These are phyloP conservation scores for Phyllosticta capitalensis DNA, from an alignment of 2,329 filamentous ascomycete species.

Conservation along the genomic window DNA sequence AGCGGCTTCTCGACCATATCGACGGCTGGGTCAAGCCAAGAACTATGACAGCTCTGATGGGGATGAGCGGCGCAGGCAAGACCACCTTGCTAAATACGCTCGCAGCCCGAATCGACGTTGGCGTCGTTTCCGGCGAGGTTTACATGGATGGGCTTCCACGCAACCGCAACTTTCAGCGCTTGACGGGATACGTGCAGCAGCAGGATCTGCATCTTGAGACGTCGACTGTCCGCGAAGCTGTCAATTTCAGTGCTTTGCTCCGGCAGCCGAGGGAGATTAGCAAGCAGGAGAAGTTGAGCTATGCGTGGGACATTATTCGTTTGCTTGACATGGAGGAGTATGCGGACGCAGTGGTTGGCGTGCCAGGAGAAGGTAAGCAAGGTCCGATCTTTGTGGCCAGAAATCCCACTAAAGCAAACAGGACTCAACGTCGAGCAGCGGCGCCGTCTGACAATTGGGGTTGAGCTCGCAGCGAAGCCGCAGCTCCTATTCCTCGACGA, in stretches of 20 bases:
- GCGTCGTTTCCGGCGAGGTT: conserved; percentile 81
- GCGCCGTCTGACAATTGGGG: conserved; percentile 80
- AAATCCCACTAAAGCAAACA: background rate
- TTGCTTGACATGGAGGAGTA: conserved; percentile 85
- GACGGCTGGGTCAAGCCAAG: conserved; percentile 93
- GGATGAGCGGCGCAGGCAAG: conserved; percentile 87
- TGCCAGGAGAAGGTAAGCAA: conserved; percentile 64
- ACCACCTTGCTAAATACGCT: conserved; percentile 82
- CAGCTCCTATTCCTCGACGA: conserved; percentile 88
- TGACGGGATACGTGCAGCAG: conserved; percentile 87
- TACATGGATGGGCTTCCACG: conserved; percentile 65
- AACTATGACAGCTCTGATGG: conserved; percentile 78
- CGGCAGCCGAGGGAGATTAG: conserved; percentile 71
- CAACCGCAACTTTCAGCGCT: conserved; percentile 78
- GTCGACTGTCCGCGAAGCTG: conserved; percentile 76
- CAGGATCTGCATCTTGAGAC: conserved; percentile 83
- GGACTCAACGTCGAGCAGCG: conserved; percentile 51
- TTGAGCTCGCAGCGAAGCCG: conserved; percentile 91
- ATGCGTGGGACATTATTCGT: conserved; percentile 85
- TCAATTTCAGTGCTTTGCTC: conserved; percentile 76
- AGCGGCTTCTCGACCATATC: conserved; percentile 73
- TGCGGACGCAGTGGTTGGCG: conserved; percentile 82
- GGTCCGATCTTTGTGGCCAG: background rate
- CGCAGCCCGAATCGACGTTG: conserved; percentile 78
- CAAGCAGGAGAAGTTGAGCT: conserved; percentile 68